Conservation (phyloP, 2,329 filamentous ascomycete species). For the Endothia cerciana region DNA sequence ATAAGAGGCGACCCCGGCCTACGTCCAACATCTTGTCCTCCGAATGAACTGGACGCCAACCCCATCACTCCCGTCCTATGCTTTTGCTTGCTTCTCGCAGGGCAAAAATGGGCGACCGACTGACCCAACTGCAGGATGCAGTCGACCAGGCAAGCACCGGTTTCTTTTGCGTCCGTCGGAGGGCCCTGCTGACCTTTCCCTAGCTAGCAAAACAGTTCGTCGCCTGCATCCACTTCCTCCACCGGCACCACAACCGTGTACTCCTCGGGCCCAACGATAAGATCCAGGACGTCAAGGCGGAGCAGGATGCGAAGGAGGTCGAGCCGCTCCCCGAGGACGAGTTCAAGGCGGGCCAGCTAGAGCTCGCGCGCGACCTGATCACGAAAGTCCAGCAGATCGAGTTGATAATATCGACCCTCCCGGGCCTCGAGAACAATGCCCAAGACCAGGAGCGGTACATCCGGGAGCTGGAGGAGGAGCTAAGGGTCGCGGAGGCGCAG, state of each 20-base stretch:
- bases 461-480: slow-evolving; percentile 65
- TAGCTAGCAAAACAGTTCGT: slow-evolving; percentile 72
- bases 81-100: slow-evolving; percentile 22
- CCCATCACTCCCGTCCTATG: neutral
- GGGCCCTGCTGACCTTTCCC: slow-evolving; percentile 8
- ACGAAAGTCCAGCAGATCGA: slow-evolving; percentile 85
- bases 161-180: neutral
- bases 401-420: slow-evolving; percentile 72
- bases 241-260: slow-evolving; percentile 69
- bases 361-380: slow-evolving; percentile 76
- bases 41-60: neutral
- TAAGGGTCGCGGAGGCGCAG: slow-evolving; percentile 65
- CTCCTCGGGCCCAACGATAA: slow-evolving; percentile 61
- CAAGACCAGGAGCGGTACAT: slow-evolving; percentile 73
- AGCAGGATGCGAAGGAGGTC: slow-evolving; percentile 58
- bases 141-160: slow-evolving; percentile 69
- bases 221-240: slow-evolving; percentile 67
- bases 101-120: slow-evolving; percentile 67
- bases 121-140: slow-evolving; percentile 85
- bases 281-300: slow-evolving; percentile 61
- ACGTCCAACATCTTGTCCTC: neutral
- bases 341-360: slow-evolving; percentile 69
- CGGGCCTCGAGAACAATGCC: slow-evolving; percentile 79
- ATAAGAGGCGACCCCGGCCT: slow-evolving; percentile 1
- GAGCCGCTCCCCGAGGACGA: slow-evolving; percentile 65